Evolutionary conservation across 192 early-diverging fungal species (phyloP).

Genomic region (Mortierella claussenii): DNA sequence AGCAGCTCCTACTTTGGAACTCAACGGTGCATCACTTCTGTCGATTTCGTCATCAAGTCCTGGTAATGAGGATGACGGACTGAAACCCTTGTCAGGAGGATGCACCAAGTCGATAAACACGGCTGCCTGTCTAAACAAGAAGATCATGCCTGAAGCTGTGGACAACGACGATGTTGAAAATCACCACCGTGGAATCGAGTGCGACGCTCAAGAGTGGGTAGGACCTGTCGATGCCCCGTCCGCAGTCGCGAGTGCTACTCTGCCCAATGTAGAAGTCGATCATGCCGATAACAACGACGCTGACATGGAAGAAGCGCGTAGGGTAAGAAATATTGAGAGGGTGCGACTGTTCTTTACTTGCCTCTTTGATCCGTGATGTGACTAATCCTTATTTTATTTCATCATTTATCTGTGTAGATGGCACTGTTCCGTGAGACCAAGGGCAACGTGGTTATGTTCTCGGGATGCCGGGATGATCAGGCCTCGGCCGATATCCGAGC

Average conservation of each 20-base stretch:
- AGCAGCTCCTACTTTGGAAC: neutral
- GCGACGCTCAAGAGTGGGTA: too few relatives aligned
- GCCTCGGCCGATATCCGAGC: conserved; percentile 77
- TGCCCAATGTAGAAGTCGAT: neutral
- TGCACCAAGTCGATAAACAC: conserved; percentile 8
- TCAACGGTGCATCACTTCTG: neutral
- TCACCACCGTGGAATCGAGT: too few relatives aligned
- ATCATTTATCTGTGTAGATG: conserved; percentile 32
- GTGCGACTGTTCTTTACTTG: neutral
- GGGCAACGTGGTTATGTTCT: conserved; percentile 78
- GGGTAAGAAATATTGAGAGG: conserved; percentile 5
- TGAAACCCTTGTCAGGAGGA: conserved; percentile 11
- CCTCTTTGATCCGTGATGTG: neutral
- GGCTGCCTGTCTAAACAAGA: neutral
- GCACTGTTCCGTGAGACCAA: conserved; percentile 47
- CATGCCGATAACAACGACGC: too few relatives aligned
- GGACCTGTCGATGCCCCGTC: too few relatives aligned
- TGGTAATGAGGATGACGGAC: neutral
- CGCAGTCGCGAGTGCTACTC: too few relatives aligned
- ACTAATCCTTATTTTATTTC: neutral
- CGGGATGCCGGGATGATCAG: conserved; percentile 76
- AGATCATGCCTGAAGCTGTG: neutral
- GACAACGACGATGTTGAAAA: too few relatives aligned
- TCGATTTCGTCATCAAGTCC: neutral
- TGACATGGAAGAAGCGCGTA: conserved; percentile 27